These are phyloP conservation scores for Capsicum chinense DNA, from an alignment of 257 asterid genomes.

Conservation along the genomic window DNA sequence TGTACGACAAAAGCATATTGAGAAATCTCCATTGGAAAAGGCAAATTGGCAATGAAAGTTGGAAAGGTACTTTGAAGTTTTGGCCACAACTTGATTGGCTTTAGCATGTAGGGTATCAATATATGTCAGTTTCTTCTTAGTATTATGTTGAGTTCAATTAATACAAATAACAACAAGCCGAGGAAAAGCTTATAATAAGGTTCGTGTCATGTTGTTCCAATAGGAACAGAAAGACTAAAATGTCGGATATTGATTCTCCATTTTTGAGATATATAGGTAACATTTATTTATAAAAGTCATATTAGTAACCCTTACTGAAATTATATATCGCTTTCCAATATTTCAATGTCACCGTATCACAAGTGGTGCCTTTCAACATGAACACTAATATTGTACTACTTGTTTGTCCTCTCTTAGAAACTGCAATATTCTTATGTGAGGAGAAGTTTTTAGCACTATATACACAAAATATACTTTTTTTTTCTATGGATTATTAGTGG, in stretches of 20 bases:
- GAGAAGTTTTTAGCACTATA: background rate
- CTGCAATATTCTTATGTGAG: constrained; percentile 21
- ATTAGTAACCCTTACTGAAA: background rate
- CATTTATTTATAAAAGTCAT: background rate
- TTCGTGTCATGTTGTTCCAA: constrained; percentile 27
- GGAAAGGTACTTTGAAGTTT: constrained; percentile 50
- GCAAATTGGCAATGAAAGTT: constrained; percentile 26
- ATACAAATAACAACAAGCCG: constrained; percentile 31
- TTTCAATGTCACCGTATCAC: constrained; percentile 28
- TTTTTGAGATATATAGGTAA: constrained; percentile 11
- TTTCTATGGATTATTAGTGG: background rate
- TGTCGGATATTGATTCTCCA: constrained; percentile 25
- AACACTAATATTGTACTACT: constrained; percentile 19
- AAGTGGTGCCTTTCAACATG: constrained; percentile 27
- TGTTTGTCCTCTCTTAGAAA: constrained; percentile 24
- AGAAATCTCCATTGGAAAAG: constrained; percentile 25
- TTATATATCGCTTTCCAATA: constrained; percentile 15
- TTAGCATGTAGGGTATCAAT: constrained; percentile 50
- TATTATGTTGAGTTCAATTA: constrained; percentile 34
- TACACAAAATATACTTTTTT: background rate
- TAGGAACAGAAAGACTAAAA: constrained; percentile 20
- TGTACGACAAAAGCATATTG: constrained; percentile 37
- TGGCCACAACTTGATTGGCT: constrained; percentile 54
- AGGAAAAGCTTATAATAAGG: constrained; percentile 22
- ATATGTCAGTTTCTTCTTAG: constrained; percentile 49